phyloP scores from a whole-genome alignment of 176 grass and related monocot genomes.

The Coix lacrymajobi region DNA sequence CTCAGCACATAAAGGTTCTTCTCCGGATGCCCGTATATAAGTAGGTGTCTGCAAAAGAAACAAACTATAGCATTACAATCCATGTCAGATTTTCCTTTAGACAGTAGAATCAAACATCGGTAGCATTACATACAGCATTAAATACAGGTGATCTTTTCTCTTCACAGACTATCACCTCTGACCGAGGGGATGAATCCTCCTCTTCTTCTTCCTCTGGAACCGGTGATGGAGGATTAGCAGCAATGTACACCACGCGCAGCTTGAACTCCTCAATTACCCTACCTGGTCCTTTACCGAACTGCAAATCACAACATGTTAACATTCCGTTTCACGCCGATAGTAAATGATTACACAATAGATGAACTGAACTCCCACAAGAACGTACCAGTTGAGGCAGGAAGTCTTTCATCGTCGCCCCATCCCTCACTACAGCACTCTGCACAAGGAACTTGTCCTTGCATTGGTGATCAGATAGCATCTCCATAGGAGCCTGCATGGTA shows the following conservation, averaged over 20 bases:
- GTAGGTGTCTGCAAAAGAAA: constrained; percentile 39
- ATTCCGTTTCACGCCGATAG: neutral
- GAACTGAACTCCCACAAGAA: neutral
- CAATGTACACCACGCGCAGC: constrained; percentile 73
- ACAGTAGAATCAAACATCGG: neutral
- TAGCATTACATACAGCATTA: constrained; percentile 32
- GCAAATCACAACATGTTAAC: neutral
- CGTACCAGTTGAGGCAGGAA: constrained; percentile 45
- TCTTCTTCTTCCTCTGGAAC: constrained; percentile 89
- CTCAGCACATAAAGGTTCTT: constrained; percentile 35
- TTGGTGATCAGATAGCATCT: constrained; percentile 53
- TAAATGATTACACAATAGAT: neutral
- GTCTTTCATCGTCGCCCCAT: constrained; percentile 46
- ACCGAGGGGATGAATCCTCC: constrained; percentile 35
- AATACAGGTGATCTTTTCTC: constrained; percentile 10
- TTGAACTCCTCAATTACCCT: constrained; percentile 83
- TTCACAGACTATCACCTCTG: constrained; percentile 29
- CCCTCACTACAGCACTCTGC: constrained; percentile 56
- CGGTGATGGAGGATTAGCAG: constrained; percentile 85
- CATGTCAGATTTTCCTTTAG: neutral
- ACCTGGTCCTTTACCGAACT: constrained; percentile 68
- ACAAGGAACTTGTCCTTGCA: constrained; percentile 97
- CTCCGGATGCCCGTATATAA: constrained; percentile 22
- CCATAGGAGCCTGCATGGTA: constrained; percentile 69
- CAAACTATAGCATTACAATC: neutral